Evolutionary conservation across 148 eudicot species (phyloP), one percentile per base, ranked within the genome.

Genomic region (Dianthus caryophyllus): DNA sequence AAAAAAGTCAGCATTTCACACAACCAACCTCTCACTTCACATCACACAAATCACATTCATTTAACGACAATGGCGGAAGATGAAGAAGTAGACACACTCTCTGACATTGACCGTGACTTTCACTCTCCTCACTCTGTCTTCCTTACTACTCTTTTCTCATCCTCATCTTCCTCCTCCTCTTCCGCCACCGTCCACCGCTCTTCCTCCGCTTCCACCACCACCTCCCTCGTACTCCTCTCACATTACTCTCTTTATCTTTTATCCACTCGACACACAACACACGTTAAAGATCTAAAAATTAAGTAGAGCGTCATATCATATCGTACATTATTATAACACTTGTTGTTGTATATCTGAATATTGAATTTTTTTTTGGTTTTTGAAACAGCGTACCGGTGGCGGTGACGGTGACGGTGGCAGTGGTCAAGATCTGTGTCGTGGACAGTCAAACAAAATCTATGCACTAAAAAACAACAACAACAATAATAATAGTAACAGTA

Each of bases 111-210:
- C n/a, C n/a, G n/a, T n/a, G n/a, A n/a, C n/a, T n/a, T n/a, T n/a
- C n/a, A n/a, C n/a, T n/a, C n/a, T n/a, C n/a, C 96, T 20, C 84
- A 93, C 72, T 93, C 96, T 0, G 85, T 89, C 2, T 84, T 87
- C 55, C 71, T 76, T 62, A 70, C 85, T 1, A 69, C 27, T 21
- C 84, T 84, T 7, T 33, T 7, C 38, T 33, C 38, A 66, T 92
- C 96, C 8, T 88, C 96, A 21, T 87, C 87, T 29, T 87, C 97
- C 69, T 92, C 96, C 11, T 88, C 93, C 48, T 86, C 88, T 33
- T 84, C 97, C 22, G 88, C 73, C 10, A 81, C 88, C 33, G 90
- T 80, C 4, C 88, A 82, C 49, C 87, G 91, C 25, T 85, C 86
- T 75, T 85, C 94, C 39, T 85, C 79, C 67, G 80, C 90, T 4